These are phyloP conservation scores for Linum lewisii DNA, from an alignment of 345 rosid genomes.

Conservation along the genomic window DNA sequence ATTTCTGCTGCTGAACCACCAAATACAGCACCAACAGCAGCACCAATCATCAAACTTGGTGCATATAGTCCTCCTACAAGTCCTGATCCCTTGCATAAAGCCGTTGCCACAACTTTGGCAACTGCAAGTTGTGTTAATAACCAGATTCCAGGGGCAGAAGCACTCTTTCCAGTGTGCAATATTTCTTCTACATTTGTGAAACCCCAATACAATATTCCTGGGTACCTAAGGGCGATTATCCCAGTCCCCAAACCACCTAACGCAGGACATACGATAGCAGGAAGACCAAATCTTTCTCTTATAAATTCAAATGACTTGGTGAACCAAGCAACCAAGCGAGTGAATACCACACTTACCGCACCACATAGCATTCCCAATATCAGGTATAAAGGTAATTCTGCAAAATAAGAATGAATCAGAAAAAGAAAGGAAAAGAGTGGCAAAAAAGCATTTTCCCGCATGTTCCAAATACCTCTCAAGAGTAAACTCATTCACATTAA, in stretches of 20 bases:
- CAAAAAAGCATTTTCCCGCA: background rate
- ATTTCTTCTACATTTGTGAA: constrained; percentile 98
- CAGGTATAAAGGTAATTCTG: constrained; percentile 91
- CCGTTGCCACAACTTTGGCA: constrained; percentile 94
- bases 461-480: background rate
- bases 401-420: constrained; percentile 14
- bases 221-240: constrained; percentile 88
- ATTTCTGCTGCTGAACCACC: constrained; percentile 91
- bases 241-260: constrained; percentile 98
- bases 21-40: constrained; percentile 97
- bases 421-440: background rate
- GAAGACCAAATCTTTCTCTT: constrained; percentile 74
- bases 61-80: constrained; percentile 98
- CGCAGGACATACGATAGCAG: constrained; percentile 90
- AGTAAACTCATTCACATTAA: no score
- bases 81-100: constrained; percentile 93
- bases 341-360: constrained; percentile 80
- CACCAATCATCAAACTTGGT: constrained; percentile 98
- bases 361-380: constrained; percentile 98
- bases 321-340: constrained; percentile 86
- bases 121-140: constrained; percentile 80
- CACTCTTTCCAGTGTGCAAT: constrained; percentile 88
- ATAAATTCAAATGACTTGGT: constrained; percentile 59
- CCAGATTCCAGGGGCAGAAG: constrained; percentile 98
- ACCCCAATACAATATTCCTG: constrained; percentile 96